phyloP scores from a whole-genome alignment of 371 early-diverging fungal species.

The Circinella minor region DNA sequence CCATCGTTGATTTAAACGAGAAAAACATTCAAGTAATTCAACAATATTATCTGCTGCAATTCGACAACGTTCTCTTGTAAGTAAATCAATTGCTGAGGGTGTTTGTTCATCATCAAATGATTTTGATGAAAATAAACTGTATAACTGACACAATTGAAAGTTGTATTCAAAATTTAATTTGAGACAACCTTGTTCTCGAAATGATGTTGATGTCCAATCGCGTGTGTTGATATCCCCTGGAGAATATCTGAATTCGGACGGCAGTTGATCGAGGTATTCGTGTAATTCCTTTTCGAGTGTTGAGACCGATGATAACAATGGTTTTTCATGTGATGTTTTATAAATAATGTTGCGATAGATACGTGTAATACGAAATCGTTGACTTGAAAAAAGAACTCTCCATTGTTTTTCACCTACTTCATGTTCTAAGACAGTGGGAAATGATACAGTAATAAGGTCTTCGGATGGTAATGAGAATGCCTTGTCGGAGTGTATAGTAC shows the following conservation, averaged over 20 bases:
- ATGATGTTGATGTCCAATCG: slow-evolving; percentile 27
- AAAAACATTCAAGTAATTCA: slow-evolving; percentile 30
- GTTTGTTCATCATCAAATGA: slow-evolving; percentile 6
- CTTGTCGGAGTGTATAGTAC: slow-evolving; percentile 31
- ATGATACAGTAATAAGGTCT: slow-evolving; percentile 18
- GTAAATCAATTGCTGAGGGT: slow-evolving; percentile 26
- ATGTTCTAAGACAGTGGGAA: slow-evolving; percentile 25
- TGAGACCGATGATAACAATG: slow-evolving; percentile 27
- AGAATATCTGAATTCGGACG: slow-evolving; percentile 29
- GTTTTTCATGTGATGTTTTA: slow-evolving; percentile 19
- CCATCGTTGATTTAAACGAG: slow-evolving; percentile 34
- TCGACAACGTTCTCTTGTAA: slow-evolving; percentile 24
- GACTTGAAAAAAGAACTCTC: slow-evolving; percentile 28
- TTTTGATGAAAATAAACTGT: slow-evolving; percentile 26
- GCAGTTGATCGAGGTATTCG: slow-evolving; percentile 25
- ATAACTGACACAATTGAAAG: slow-evolving; percentile 34
- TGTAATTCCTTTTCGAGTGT: slow-evolving; percentile 27
- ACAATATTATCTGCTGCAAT: slow-evolving; percentile 31
- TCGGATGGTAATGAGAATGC: slow-evolving; percentile 29
- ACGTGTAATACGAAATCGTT: slow-evolving; percentile 31
- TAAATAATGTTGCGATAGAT: slow-evolving; percentile 33
- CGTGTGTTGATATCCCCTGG: slow-evolving; percentile 17
- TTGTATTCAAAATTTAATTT: slow-evolving; percentile 38
- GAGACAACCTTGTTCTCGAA: slow-evolving; percentile 40
- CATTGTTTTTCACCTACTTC: slow-evolving; percentile 28